Percentiles rank a stretch among this genome's conserved stretches.
phyloP scores from a whole-genome alignment of 1,284 basidiomycete species.

The Laetiporus sulphureus region DNA sequence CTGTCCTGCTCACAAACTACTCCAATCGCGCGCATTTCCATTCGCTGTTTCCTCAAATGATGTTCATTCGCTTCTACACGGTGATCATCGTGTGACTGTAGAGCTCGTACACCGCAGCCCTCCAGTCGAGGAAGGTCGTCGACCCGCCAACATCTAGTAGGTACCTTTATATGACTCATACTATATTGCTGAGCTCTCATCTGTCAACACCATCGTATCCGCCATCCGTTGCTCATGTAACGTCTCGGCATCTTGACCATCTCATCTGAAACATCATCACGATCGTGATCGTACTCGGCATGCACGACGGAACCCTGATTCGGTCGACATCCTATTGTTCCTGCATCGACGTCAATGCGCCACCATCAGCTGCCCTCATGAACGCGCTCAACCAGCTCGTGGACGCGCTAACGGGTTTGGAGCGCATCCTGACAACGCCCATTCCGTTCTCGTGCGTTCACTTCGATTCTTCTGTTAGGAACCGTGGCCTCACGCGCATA shows the following conservation, averaged over 20 bases:
- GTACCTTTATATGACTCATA: slow-evolving; percentile 16
- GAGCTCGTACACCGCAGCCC: slow-evolving; percentile 59
- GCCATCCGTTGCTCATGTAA: no score
- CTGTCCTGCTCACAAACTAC: no score
- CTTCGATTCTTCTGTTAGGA: background rate
- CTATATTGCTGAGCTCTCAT: slow-evolving; percentile 2
- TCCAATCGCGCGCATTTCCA: no score
- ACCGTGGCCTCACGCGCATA: background rate
- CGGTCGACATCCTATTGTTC: no score
- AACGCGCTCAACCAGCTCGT: slow-evolving; percentile 49
- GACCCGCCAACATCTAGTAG: slow-evolving; percentile 64
- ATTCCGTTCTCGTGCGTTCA: slow-evolving; percentile 66
- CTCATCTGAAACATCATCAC: no score
- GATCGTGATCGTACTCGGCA: no score
- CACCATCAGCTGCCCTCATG: slow-evolving; percentile 51
- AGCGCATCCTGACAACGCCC: slow-evolving; percentile 73
- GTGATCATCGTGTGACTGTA: slow-evolving; percentile 16
- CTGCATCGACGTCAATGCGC: no score
- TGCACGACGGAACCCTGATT: no score
- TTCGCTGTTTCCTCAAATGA: no score
- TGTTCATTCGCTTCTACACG: background rate
- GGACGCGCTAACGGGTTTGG: slow-evolving; percentile 64
- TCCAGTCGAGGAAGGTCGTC: slow-evolving; percentile 52
- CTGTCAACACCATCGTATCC: no score
- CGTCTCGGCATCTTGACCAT: no score